Conservation (phyloP, 2,329 filamentous ascomycete species). For the Phyllosticta capitalensis region DNA sequence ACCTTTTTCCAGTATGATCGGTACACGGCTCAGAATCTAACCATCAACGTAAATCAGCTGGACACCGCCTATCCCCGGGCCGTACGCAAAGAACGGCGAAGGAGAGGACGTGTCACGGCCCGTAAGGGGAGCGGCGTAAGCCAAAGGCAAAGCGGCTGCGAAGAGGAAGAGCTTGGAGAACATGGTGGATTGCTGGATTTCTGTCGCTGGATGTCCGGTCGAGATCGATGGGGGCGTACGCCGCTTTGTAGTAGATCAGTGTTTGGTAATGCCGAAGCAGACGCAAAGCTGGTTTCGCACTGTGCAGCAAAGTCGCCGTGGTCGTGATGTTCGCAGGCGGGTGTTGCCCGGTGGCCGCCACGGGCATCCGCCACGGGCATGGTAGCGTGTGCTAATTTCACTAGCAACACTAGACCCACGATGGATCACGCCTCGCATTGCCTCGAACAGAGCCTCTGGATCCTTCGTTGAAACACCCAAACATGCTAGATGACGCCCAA, state of each 20-base stretch:
- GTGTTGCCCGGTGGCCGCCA: background rate
- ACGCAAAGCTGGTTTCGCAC: background rate
- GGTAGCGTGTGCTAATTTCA: background rate
- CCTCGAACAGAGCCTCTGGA: background rate
- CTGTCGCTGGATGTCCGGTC: background rate
- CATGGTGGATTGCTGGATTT: background rate
- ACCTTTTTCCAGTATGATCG: background rate
- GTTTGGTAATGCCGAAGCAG: background rate
- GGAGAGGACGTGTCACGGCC: background rate
- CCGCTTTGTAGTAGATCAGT: background rate
- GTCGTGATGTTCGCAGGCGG: background rate
- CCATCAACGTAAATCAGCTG: conserved; percentile 4
- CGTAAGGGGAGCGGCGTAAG: background rate
- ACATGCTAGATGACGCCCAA: background rate
- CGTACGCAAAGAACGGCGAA: conserved; percentile 1
- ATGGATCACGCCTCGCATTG: background rate
- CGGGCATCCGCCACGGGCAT: background rate
- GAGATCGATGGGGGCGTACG: background rate
- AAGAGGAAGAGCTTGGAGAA: background rate
- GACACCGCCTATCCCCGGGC: background rate
- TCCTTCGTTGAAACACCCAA: background rate
- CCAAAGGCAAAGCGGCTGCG: background rate
- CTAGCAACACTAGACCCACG: background rate
- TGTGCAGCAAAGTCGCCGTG: background rate
- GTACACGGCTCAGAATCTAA: background rate